These are phyloP conservation scores for Trametes coccinea DNA, from an alignment of 768 basidiomycete species.

Conservation along the genomic window DNA sequence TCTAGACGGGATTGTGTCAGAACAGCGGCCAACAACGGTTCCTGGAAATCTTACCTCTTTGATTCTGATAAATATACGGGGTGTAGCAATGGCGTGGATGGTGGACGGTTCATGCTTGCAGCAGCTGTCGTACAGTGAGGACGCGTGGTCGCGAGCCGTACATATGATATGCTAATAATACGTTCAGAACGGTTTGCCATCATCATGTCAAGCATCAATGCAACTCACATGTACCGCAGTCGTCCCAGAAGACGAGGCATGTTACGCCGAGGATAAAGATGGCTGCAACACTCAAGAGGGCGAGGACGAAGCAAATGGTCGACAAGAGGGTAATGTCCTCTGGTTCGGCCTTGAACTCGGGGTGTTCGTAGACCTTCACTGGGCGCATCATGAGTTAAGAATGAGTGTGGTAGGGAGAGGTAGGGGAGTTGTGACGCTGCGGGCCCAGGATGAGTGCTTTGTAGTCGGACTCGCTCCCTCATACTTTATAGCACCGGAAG, in stretches of 20 bases:
- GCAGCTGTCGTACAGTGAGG: constrained; percentile 17
- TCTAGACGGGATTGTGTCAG: background rate
- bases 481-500: constrained; percentile 1
- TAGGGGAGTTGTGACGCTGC: background rate
- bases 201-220: background rate
- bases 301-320: constrained; percentile 30
- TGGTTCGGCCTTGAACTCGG: constrained; percentile 23
- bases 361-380: constrained; percentile 26
- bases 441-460: background rate
- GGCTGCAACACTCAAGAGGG: constrained; percentile 24
- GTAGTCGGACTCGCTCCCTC: background rate
- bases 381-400: constrained; percentile 17
- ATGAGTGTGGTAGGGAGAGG: background rate
- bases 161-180: constrained; percentile 6
- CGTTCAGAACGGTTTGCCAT: no score
- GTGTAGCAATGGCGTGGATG: background rate
- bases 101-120: constrained; percentile 2
- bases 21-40: background rate
- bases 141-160: constrained; percentile 18
- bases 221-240: constrained; percentile 27
- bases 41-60: background rate
- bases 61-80: background rate
- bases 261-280: constrained; percentile 26
- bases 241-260: constrained; percentile 27
- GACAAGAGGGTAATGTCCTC: constrained; percentile 29